Evolutionary conservation across 2,329 filamentous ascomycete genomes (phyloP).

Genomic region (Stagonosporopsis tanaceti): DNA sequence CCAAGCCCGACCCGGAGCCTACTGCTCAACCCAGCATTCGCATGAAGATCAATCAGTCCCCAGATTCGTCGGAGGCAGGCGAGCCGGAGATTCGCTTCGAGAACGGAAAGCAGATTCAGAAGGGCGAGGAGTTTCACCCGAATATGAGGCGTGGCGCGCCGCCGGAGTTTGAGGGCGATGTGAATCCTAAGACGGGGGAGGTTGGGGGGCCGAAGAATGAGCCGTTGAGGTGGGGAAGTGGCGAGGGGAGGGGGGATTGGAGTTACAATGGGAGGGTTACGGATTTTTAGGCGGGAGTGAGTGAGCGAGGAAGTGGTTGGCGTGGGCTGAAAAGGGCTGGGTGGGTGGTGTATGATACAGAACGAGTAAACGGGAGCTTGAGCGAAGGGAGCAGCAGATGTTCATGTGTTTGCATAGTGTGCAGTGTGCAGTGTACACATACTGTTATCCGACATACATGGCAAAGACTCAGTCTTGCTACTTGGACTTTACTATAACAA

Average conservation of each 20-base stretch:
- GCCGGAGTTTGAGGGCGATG: slow-evolving; percentile 92
- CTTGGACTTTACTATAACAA: too few relatives aligned
- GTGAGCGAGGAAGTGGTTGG: too few relatives aligned
- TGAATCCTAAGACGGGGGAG: slow-evolving; percentile 93
- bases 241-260: slow-evolving; percentile 69
- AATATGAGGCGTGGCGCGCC: slow-evolving; percentile 78
- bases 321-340: too few relatives aligned
- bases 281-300: slow-evolving; percentile 68
- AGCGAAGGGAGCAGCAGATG: background rate
- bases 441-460: too few relatives aligned
- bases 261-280: slow-evolving; percentile 95
- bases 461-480: too few relatives aligned
- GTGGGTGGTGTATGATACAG: too few relatives aligned
- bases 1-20: slow-evolving; percentile 46
- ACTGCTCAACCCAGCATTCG: slow-evolving; percentile 41
- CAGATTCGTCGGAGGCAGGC: slow-evolving; percentile 16
- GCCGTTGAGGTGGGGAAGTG: slow-evolving; percentile 83
- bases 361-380: background rate
- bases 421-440: too few relatives aligned
- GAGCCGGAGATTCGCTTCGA: slow-evolving; percentile 7
- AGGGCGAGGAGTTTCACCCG: slow-evolving; percentile 72
- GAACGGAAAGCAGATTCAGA: slow-evolving; percentile 51
- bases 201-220: slow-evolving; percentile 98
- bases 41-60: slow-evolving; percentile 47
- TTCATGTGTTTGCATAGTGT: background rate